Conservation (phyloP, 345 rosid species). For the Eucalyptus rudis region DNA sequence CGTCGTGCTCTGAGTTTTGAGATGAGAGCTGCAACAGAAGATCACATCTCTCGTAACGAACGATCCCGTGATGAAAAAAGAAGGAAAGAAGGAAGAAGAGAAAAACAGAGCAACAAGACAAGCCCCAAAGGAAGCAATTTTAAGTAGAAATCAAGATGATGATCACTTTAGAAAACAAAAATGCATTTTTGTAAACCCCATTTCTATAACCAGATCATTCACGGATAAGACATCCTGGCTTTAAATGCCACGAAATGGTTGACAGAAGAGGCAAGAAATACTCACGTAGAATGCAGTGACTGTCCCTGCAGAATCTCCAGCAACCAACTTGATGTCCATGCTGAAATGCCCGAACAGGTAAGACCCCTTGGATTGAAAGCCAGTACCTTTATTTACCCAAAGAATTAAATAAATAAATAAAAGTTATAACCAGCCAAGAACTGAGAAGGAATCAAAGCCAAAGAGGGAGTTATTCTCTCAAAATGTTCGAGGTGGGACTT, state of each 20-base stretch:
- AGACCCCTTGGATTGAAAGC: slow-evolving; percentile 75
- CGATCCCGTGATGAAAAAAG: background rate
- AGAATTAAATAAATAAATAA: background rate
- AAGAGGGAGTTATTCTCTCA: background rate
- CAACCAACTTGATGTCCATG: slow-evolving; percentile 72
- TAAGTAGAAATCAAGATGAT: background rate
- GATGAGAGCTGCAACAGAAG: slow-evolving; percentile 55
- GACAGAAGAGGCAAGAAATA: background rate
- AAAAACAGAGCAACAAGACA: background rate
- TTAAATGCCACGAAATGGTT: background rate
- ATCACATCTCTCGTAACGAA: background rate
- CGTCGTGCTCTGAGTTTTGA: slow-evolving; percentile 74
- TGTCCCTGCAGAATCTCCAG: slow-evolving; percentile 80
- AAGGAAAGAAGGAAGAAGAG: background rate
- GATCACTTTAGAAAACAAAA: background rate
- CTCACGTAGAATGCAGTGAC: slow-evolving; percentile 84
- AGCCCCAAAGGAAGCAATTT: background rate
- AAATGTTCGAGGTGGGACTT: background rate
- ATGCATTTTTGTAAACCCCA: background rate
- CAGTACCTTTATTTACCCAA: slow-evolving; percentile 40
- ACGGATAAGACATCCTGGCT: background rate
- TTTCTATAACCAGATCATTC: background rate
- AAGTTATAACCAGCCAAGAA: too few species aligned
- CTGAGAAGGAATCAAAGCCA: background rate
- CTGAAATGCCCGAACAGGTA: slow-evolving; percentile 82